Conservation (phyloP, 2,329 filamentous ascomycete species). For the Pseudogymnoascus sp. region DNA sequence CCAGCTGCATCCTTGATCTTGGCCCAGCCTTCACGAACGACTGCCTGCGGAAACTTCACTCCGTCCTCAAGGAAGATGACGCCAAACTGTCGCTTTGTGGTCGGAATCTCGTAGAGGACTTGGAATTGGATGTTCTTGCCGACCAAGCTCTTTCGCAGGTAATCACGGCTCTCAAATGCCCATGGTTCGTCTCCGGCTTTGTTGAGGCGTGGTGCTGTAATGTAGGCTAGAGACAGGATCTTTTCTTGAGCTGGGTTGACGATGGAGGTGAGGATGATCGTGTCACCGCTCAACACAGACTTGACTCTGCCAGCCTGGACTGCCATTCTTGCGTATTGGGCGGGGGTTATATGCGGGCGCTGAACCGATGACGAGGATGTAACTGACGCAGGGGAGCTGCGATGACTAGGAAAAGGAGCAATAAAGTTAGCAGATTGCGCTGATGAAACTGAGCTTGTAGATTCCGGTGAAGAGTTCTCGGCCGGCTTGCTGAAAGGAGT, state of each 20-base stretch:
- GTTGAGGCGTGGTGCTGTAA: slow-evolving; percentile 76
- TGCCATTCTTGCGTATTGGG: slow-evolving; percentile 26
- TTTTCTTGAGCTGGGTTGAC: slow-evolving; percentile 70
- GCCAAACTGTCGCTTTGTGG: slow-evolving; percentile 80
- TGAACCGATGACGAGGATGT: slow-evolving; percentile 29
- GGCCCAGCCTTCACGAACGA: slow-evolving; percentile 81
- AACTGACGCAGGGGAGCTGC: slow-evolving; percentile 13
- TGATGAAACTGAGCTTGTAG: not conserved
- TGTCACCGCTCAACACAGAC: slow-evolving; percentile 89
- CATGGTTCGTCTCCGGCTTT: slow-evolving; percentile 88
- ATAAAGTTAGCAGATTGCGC: slow-evolving; percentile 22
- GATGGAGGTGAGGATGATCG: slow-evolving; percentile 71
- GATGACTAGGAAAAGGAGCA: slow-evolving; percentile 17
- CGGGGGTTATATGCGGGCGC: slow-evolving; percentile 25
- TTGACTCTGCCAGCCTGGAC: slow-evolving; percentile 65
- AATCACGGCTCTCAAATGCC: slow-evolving; percentile 91
- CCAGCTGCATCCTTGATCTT: slow-evolving; percentile 92
- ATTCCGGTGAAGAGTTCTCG: not conserved
- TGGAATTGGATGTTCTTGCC: slow-evolving; percentile 82
- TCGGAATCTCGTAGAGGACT: slow-evolving; percentile 79
- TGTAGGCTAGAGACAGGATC: slow-evolving; percentile 82
- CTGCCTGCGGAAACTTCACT: slow-evolving; percentile 67
- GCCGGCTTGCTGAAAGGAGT: not conserved
- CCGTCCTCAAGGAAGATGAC: slow-evolving; percentile 68
- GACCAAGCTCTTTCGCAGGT: slow-evolving; percentile 71